Conservation (phyloP, 225 moss, liverwort and hornwort genomes). For the Antitrichia curtipendula region DNA sequence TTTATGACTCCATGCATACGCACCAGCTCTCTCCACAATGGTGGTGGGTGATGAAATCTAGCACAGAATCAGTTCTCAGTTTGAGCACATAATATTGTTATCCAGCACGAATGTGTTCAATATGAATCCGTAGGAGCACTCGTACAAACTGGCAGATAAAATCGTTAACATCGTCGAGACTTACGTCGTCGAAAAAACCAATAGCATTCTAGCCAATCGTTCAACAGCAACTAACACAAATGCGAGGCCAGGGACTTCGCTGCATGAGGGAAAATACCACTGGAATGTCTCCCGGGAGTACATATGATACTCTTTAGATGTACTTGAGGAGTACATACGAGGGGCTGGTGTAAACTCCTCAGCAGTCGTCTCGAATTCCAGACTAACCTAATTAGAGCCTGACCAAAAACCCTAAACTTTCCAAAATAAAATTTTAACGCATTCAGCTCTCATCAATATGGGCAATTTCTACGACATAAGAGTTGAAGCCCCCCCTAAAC, state of each 20-base stretch:
- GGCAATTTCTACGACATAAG: background rate
- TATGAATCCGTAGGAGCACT: background rate
- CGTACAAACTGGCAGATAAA: background rate
- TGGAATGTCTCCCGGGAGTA: background rate
- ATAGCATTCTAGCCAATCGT: background rate
- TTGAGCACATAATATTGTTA: background rate
- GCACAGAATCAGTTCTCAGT: background rate
- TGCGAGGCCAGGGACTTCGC: background rate
- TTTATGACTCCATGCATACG: constrained; percentile 71
- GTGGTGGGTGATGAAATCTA: constrained; percentile 94
- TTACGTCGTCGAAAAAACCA: background rate
- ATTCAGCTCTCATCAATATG: background rate
- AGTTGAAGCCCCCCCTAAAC: background rate
- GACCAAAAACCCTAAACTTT: constrained; percentile 38
- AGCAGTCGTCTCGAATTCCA: background rate
- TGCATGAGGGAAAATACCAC: background rate
- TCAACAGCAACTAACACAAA: background rate
- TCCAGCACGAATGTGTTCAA: background rate
- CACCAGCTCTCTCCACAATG: constrained; percentile 84
- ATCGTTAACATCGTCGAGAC: background rate
- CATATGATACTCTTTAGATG: background rate
- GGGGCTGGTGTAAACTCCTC: background rate
- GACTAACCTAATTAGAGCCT: constrained; percentile 13
- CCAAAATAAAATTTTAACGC: background rate
- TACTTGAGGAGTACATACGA: background rate